Evolutionary conservation across 768 basidiomycete species (phyloP), one percentile per base, ranked within the genome.

Genomic region (Leccinellum luteum): DNA sequence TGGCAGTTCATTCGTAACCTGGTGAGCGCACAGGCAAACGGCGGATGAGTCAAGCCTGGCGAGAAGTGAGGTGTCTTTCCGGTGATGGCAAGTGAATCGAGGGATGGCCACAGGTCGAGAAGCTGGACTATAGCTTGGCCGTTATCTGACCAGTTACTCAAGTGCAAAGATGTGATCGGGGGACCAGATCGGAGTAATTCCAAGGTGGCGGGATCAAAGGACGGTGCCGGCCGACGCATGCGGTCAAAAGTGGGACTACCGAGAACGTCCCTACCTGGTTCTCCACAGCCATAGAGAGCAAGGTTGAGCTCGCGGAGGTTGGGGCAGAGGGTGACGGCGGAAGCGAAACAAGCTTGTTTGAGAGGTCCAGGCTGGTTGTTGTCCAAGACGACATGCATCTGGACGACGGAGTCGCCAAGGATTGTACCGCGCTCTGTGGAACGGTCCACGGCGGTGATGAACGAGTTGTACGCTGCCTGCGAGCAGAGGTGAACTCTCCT

Each of bases 81-180:
- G 56, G 81, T 79, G 43, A 87, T 76, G 51, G 79, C 75, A 32
- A 90, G 79, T 21, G 79, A 78, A 53, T 73, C 74, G 55, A 90
- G 72, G 15, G 78, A 75, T 2, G 86, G 79, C 82, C 85, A 89
- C 55, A 85, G 73, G 52, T 81, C 78, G 60, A 90, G 81, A 41
- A 90, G 79, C 69, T 87, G 85, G 48, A 77, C 73, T 52, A 89
- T 73, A 15, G 80, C 74, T 41, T 81, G 71, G 51, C 78, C 71
- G 65, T 86, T 84, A 59, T 85, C 81, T 12, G 88, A 85, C 86
- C 86, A 89, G 66, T 90, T 90, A 66, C 79, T 81, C 64, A 90
- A 85, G 54, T 80, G 79, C 5, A 90, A 76, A 6, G 71, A 67
- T 30, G 78, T 74, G 60, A 84, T 81, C 47, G 60, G 66, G 1